These are phyloP conservation scores for Amanita jacksonii DNA, from an alignment of 768 basidiomycete species.

Conservation along the genomic window DNA sequence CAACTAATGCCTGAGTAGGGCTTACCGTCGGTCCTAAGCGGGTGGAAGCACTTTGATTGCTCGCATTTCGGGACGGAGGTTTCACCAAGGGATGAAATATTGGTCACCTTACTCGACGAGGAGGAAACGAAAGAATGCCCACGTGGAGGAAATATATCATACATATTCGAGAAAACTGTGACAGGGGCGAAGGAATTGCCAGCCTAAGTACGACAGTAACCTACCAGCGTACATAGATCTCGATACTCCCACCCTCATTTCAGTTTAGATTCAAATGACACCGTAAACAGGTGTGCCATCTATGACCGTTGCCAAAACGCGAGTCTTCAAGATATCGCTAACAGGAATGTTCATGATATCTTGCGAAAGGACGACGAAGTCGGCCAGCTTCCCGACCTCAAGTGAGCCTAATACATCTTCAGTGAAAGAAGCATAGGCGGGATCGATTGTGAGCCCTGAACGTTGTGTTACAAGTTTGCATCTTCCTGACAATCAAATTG, in stretches of 20 bases:
- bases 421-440: conserved; percentile 82
- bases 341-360: conserved; percentile 67
- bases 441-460: conserved; percentile 77
- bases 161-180: conserved; percentile 47
- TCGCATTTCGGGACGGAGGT: conserved; percentile 17
- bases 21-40: conserved; percentile 55
- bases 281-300: conserved; percentile 53
- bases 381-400: conserved; percentile 68
- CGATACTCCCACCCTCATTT: not conserved
- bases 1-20: conserved; percentile 41
- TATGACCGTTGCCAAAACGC: conserved; percentile 67
- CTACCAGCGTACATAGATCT: too few relatives aligned
- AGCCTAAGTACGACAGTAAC: not conserved
- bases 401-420: conserved; percentile 70
- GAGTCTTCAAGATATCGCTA: conserved; percentile 52
- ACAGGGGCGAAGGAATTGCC: conserved; percentile 2
- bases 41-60: conserved; percentile 85
- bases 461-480: conserved; percentile 4
- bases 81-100: not conserved
- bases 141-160: conserved; percentile 64
- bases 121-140: conserved; percentile 23
- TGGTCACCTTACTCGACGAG: conserved; percentile 11
- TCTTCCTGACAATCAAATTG: not conserved
- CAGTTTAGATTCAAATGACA: conserved; percentile 13
- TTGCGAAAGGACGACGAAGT: conserved; percentile 75